Evolutionary conservation across 192 early-diverging fungal genomes (phyloP), one percentile per base, ranked within the genome.

Genomic region (Backusella australiensis): DNA sequence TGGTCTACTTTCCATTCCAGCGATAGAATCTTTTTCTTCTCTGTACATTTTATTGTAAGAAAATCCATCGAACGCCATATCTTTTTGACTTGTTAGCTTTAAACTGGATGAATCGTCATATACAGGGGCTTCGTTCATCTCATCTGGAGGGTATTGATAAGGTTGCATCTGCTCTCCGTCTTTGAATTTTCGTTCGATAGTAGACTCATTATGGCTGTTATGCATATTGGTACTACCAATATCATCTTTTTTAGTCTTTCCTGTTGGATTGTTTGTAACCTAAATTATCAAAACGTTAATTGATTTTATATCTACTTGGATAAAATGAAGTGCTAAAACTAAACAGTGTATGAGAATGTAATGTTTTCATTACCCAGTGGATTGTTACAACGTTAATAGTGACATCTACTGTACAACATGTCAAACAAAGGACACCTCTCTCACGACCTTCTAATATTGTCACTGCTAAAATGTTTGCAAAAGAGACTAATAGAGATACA

Each of bases 331-430:
- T 21, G 19, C 15, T 52, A 52, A 59, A 59, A 59, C 26, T 26
- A 59, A 59, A 59, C 12, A 12, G 21, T 23, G 0, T 12, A 59
- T 59, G 23, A 4, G 17, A 59, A 59, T 26, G 12, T 59, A 3
- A 3, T 59, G 1, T 4, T 59, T 59, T 23, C n/a, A n/a, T 66
- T 63, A 85, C 86, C 86, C 86, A 87, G 71, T 85, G 84, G 14
- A 87, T 72, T 4, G 78, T 78, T 15, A 75, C 75, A 15, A 82
- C 78, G 34, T 85, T 87, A 9, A 87, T 71, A 0, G 84, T 85
- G 19, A 87, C 86, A 73, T 87, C 86, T 26, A 87, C 74, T 11
- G 79, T 81, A 63, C 86, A 87, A 12, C 80, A 83, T 11, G 84
- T 81, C 19, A 87, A 68, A 67, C 86, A 87, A 32, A 87, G 72